These are phyloP conservation scores for Amanita phalloides DNA, from an alignment of 768 basidiomycete species.

Conservation along the genomic window DNA sequence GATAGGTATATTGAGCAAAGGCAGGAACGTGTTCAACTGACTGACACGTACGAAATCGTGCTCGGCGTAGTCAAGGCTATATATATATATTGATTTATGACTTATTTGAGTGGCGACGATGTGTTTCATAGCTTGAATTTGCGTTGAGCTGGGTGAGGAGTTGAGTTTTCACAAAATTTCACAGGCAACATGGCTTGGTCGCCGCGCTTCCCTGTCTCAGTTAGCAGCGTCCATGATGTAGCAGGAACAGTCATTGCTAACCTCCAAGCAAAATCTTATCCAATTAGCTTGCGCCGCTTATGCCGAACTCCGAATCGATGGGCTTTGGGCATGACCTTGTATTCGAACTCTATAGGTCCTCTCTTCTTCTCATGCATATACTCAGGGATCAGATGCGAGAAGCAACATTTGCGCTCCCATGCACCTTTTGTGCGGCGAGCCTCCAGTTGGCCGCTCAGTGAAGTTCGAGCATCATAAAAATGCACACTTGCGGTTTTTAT, in stretches of 20 bases:
- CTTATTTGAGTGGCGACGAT: constrained; percentile 85
- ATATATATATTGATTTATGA: constrained; percentile 94
- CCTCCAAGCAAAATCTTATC: too few species aligned
- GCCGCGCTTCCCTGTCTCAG: constrained; percentile 68
- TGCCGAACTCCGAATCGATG: too few species aligned
- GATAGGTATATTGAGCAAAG: constrained; percentile 36
- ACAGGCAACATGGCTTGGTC: constrained; percentile 22
- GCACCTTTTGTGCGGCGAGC: too few species aligned
- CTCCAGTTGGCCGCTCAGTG: too few species aligned
- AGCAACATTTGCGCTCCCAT: too few species aligned
- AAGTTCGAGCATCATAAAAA: too few species aligned
- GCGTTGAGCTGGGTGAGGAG: constrained; percentile 57
- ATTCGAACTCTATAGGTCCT: too few species aligned
- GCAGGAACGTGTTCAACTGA: background rate
- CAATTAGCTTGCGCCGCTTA: too few species aligned
- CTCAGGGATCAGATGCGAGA: too few species aligned
- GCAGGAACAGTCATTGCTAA: constrained; percentile 20
- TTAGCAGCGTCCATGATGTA: constrained; percentile 84
- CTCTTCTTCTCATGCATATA: too few species aligned
- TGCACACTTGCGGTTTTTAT: too few species aligned
- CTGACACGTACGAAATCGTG: constrained; percentile 82
- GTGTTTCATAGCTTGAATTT: constrained; percentile 88
- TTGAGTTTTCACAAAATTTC: background rate
- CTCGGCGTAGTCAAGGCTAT: constrained; percentile 99
- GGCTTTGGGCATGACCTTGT: too few species aligned